phyloP scores from a whole-genome alignment of 768 basidiomycete species.

The Rhizopogon vesiculosus region DNA sequence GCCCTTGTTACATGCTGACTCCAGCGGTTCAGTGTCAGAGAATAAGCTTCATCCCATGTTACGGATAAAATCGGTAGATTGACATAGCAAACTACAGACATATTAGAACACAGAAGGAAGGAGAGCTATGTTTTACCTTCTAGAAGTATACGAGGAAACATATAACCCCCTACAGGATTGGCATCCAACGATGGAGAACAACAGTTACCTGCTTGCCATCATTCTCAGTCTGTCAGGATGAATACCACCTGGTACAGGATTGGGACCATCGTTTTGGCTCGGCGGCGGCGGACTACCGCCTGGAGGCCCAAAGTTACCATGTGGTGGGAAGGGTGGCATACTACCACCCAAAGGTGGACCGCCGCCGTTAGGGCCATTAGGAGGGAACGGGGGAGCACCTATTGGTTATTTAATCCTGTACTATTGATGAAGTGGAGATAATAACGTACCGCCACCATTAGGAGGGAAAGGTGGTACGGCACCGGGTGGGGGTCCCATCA shows the following conservation, averaged over 20 bases:
- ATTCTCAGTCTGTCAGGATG: slow-evolving; percentile 83
- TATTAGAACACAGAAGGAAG: background rate
- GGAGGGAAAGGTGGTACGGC: slow-evolving; percentile 76
- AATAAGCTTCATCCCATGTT: background rate
- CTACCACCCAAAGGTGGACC: slow-evolving; percentile 28
- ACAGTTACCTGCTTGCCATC: slow-evolving; percentile 45
- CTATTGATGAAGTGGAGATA: background rate
- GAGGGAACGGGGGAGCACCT: slow-evolving; percentile 51
- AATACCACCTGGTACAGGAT: slow-evolving; percentile 59
- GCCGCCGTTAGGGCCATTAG: slow-evolving; percentile 23
- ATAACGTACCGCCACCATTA: slow-evolving; percentile 39
- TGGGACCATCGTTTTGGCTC: slow-evolving; percentile 18
- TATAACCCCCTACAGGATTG: background rate
- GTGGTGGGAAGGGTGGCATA: slow-evolving; percentile 25
- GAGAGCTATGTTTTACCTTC: background rate
- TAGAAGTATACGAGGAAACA: background rate
- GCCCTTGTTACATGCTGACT: no score
- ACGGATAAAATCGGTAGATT: background rate
- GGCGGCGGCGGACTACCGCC: slow-evolving; percentile 44
- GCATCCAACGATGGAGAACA: background rate
- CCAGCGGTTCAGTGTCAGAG: no score
- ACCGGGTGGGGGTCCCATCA: slow-evolving; percentile 45
- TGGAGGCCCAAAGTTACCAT: slow-evolving; percentile 31
- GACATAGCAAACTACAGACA: background rate
- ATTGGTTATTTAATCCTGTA: slow-evolving; percentile 2